A percentile compares a stretch with the other conserved stretches of the same genome.
Evolutionary conservation across 768 basidiomycete genomes (phyloP).

Genomic region (Holtermanniella nyarrowii): DNA sequence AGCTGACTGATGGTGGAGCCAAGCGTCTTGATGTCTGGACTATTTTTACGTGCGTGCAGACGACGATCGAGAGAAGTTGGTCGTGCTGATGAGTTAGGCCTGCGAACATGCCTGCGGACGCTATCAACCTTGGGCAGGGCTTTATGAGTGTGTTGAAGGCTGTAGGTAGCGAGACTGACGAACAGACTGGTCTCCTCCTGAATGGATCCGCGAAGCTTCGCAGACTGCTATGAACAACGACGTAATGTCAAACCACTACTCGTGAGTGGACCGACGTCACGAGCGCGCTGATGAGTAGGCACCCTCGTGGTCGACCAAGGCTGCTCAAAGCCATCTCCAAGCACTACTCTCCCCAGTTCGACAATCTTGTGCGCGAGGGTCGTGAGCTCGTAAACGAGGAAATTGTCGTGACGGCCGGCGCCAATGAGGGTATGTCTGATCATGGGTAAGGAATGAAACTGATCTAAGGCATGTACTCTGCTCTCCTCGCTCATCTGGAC

Average conservation of each 20-base stretch:
- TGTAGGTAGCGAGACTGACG: too few relatives aligned
- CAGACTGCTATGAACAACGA: constrained; percentile 32
- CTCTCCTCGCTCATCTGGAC: constrained; percentile 83
- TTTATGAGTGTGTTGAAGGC: constrained; percentile 35
- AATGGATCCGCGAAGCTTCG: constrained; percentile 35
- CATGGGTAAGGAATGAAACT: neutral
- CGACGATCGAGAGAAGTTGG: neutral
- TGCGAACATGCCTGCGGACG: constrained; percentile 76
- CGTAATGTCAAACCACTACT: constrained; percentile 41
- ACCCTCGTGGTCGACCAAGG: constrained; percentile 77
- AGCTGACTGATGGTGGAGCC: constrained; percentile 35
- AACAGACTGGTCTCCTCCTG: constrained; percentile 39
- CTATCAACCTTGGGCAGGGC: constrained; percentile 82
- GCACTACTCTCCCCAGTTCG: constrained; percentile 59
- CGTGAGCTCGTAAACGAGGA: constrained; percentile 76
- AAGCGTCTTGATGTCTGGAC: constrained; percentile 40
- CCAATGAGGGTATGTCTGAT: constrained; percentile 68
- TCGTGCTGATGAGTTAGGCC: constrained; percentile 47
- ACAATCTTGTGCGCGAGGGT: constrained; percentile 43
- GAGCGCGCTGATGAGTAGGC: constrained; percentile 28
- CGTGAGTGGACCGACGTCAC: constrained; percentile 6
- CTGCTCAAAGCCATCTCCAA: constrained; percentile 76
- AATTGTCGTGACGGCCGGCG: constrained; percentile 89
- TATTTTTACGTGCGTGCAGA: constrained; percentile 38
- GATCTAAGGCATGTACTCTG: constrained; percentile 82